phyloP scores from a whole-genome alignment of 768 basidiomycete species.

The Mycena crocata region DNA sequence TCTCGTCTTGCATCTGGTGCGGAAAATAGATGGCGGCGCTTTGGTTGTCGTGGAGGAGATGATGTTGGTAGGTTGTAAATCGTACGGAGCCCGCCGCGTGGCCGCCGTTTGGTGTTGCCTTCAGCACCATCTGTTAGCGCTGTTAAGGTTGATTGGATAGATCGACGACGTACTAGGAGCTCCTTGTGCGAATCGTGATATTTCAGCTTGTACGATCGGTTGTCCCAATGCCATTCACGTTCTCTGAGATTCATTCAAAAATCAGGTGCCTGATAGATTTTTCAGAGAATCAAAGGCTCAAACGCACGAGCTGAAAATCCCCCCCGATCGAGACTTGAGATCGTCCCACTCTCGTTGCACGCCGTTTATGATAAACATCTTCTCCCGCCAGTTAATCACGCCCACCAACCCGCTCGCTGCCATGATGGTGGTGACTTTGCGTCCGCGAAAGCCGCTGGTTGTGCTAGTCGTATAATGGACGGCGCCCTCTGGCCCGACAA shows the following conservation, averaged over 20 bases:
- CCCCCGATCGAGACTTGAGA: background rate
- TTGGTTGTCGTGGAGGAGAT: no score
- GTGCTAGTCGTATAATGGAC: conserved; percentile 5
- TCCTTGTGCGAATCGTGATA: conserved; percentile 2
- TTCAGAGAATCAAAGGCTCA: background rate
- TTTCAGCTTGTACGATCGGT: background rate
- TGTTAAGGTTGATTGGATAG: no score
- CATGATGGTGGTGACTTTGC: conserved; percentile 1
- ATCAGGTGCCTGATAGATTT: background rate
- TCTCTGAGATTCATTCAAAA: background rate
- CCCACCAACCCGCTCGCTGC: conserved; percentile 6
- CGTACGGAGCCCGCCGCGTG: no score
- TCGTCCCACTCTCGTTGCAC: background rate
- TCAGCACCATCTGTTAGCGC: no score
- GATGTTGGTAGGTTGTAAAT: no score
- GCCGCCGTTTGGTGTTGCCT: no score
- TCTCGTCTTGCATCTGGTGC: no score
- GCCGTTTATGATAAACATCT: conserved; percentile 5
- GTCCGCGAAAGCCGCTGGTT: background rate
- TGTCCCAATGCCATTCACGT: background rate
- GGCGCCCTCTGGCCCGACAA: background rate
- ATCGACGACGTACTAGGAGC: background rate
- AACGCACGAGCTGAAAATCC: background rate
- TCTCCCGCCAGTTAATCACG: conserved; percentile 13
- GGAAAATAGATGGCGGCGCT: no score